Conservation (phyloP, 1,284 basidiomycete species). For the Wolfiporia cocos region DNA sequence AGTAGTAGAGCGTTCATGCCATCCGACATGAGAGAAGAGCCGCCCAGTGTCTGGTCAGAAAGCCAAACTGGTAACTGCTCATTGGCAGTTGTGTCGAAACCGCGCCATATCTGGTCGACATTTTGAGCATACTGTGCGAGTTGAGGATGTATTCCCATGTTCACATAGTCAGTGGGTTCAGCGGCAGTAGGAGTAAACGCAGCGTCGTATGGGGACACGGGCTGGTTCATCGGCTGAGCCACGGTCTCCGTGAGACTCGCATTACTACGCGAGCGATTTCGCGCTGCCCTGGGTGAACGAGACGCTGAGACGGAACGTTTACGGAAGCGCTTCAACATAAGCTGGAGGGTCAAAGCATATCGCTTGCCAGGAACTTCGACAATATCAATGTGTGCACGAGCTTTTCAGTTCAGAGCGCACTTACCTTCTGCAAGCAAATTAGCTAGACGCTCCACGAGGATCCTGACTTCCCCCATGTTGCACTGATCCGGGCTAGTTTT, state of each 20-base stretch:
- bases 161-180: constrained; percentile 13
- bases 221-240: constrained; percentile 18
- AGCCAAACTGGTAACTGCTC: constrained; percentile 80
- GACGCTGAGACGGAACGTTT: constrained; percentile 51
- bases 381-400: constrained; percentile 6
- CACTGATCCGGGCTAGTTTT: constrained; percentile 71
- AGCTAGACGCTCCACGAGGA: constrained; percentile 75
- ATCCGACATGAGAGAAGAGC: constrained; percentile 65
- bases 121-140: constrained; percentile 36
- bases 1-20: constrained; percentile 81
- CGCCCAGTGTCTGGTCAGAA: constrained; percentile 73
- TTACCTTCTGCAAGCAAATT: constrained; percentile 71
- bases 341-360: constrained; percentile 80
- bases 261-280: constrained; percentile 21
- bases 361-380: constrained; percentile 80
- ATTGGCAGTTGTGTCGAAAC: constrained; percentile 60
- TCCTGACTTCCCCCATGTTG: constrained; percentile 68
- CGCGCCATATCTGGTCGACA: constrained; percentile 70
- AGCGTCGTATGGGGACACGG: constrained; percentile 27
- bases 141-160: constrained; percentile 23
- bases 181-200: constrained; percentile 19
- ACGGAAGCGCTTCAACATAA: constrained; percentile 80
- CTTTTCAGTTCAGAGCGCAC: constrained; percentile 13
- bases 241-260: constrained; percentile 21
- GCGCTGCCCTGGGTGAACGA: constrained; percentile 50